Percentiles rank a stretch among this genome's conserved stretches.
These are phyloP conservation scores for Exsudoporus floridanus DNA, from an alignment of 1,284 basidiomycete species.

Conservation along the genomic window DNA sequence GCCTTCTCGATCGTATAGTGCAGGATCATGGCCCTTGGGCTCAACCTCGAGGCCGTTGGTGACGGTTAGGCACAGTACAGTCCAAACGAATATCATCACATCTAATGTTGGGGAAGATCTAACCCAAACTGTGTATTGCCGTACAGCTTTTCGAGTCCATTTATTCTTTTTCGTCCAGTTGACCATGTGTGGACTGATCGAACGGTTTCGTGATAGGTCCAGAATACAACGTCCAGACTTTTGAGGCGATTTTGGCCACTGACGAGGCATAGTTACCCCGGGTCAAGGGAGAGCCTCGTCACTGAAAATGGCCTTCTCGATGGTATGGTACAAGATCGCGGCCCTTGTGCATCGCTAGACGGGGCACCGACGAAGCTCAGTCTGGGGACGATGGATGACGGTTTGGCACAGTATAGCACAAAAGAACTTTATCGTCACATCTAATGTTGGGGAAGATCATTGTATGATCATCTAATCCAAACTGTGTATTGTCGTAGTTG, in stretches of 20 bases:
- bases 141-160: background rate
- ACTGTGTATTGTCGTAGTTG: background rate
- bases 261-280: background rate
- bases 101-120: background rate
- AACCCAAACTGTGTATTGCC: background rate
- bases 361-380: background rate
- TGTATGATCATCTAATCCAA: background rate
- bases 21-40: no score
- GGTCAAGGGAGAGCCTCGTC: background rate
- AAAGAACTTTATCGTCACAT: background rate
- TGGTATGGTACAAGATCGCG: no score
- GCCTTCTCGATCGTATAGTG: background rate
- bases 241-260: no score
- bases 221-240: no score
- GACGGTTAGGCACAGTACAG: background rate
- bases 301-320: background rate
- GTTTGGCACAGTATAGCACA: background rate
- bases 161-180: background rate
- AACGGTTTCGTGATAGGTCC: slow-evolving; percentile 35
- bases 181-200: background rate
- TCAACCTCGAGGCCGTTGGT: background rate
- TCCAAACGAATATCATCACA: background rate
- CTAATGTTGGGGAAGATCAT: background rate
- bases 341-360: background rate
- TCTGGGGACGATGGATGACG: background rate